A percentile compares a stretch with the other conserved stretches of the same genome.
These are phyloP conservation scores for Annulohypoxylon moriforme DNA, from an alignment of 495 filamentous ascomycete genomes.

Conservation along the genomic window DNA sequence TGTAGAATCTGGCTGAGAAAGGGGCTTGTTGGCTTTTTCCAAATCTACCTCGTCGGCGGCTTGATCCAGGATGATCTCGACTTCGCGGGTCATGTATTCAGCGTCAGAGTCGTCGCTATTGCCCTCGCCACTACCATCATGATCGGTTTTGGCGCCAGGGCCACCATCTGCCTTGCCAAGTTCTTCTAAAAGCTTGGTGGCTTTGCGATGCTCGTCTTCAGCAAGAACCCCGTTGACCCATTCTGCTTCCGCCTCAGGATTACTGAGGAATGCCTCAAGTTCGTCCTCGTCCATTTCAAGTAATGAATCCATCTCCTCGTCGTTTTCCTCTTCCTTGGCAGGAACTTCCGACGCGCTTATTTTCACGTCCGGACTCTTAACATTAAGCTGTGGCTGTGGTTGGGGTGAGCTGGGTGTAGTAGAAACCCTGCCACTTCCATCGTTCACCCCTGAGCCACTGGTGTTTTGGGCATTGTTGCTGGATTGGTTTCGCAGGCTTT, in stretches of 20 bases:
- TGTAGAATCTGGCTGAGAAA: constrained; percentile 13
- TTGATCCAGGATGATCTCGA: constrained; percentile 52
- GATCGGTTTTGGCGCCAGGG: not conserved
- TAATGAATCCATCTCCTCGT: constrained; percentile 36
- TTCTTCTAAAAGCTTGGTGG: constrained; percentile 44
- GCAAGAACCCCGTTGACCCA: constrained; percentile 43
- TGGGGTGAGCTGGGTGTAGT: not conserved
- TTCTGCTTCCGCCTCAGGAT: constrained; percentile 45
- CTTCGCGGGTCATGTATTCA: constrained; percentile 51
- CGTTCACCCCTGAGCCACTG: constrained; percentile 1
- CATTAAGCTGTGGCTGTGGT: constrained; percentile 18
- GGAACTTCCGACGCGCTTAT: constrained; percentile 22
- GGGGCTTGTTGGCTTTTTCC: constrained; percentile 34
- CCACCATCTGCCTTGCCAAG: constrained; percentile 26
- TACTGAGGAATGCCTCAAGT: constrained; percentile 53
- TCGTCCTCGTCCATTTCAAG: constrained; percentile 49
- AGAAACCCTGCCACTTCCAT: not conserved
- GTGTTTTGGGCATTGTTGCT: constrained; percentile 17
- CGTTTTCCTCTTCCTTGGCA: constrained; percentile 5
- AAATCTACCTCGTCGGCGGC: constrained; percentile 53
- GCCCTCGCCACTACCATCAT: constrained; percentile 29
- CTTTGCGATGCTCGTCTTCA: constrained; percentile 45
- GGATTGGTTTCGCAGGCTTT: constrained; percentile 53
- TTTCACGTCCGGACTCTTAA: not conserved
- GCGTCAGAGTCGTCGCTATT: constrained; percentile 55